Base-by-base conservation (phyloP, 2,329 filamentous ascomycete species). In the Tolypocladium tundrense region DNA sequence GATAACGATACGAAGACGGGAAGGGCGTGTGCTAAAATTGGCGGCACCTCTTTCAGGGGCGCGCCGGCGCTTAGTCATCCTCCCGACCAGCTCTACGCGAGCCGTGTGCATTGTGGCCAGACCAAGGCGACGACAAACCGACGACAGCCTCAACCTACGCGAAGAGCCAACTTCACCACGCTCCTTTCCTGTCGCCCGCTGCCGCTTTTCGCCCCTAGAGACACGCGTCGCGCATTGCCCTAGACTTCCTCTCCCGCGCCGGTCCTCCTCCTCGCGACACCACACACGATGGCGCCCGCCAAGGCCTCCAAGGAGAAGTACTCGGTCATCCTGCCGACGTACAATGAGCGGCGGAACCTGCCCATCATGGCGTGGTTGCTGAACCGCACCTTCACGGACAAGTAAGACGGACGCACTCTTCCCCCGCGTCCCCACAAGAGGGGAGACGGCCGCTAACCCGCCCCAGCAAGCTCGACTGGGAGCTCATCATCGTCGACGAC, bases 401-500 rank as follows among this genome's bases (percentile, higher is more conserved):
- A 88, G 93, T 97, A 79, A 63, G 84, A 7, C 21, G 50, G n/a
- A 14, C 42, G 7, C 14, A 21, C 27, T 16, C 7, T 3, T 3
- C 9, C 3, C 6, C 7, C n/a, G 4, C 27, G 48, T 11, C 16
- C 3, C 45, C 43, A 7, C 24, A 2, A 21, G 19, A 11, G 48
- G 14, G 16, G 27, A 35, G 48, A 35, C 48, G 1, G n/a, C 1
- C 19, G 43, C 9, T 57, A 45, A 55, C 62, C 59, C 13, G 57
- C 37, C 24, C 31, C 60, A 96, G 93, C 70, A 88, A 94, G 55
- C 84, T 99, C 68, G 88, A 97, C 74, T 99, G 91, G 90, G 92
- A 99, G 79, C 82, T 99, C 72, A 88, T 99, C 72, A 94, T 99
- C 73, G 90, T 99, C 73, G 94, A 99, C 83, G 95, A 99, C 75